Evolutionary conservation across 2,329 filamentous ascomycete genomes (phyloP).

Genomic region (Neopestalotiopsis clavispora): DNA sequence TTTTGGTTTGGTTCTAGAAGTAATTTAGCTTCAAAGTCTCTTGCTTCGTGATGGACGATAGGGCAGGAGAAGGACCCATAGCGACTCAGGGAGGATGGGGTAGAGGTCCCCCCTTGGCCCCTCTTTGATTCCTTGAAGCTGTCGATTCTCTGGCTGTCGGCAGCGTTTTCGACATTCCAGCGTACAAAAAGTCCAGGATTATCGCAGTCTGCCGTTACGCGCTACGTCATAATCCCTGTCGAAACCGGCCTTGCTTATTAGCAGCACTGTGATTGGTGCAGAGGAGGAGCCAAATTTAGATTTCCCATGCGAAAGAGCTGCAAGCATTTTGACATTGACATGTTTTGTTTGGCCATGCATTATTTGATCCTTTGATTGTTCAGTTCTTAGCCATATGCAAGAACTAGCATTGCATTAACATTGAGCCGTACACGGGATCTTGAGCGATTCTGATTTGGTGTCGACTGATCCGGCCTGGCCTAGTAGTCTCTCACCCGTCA

Average conservation of each 20-base stretch:
- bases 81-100: too few relatives aligned
- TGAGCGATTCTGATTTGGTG: too few relatives aligned
- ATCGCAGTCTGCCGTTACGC: not conserved
- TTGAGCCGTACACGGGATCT: too few relatives aligned
- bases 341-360: not conserved
- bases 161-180: not conserved
- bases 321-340: not conserved
- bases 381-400: too few relatives aligned
- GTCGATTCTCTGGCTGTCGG: not conserved
- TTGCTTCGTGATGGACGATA: not conserved
- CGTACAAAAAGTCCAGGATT: not conserved
- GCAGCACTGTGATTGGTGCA: not conserved
- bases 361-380: too few relatives aligned
- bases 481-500: not conserved
- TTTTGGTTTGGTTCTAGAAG: slow-evolving; percentile 1
- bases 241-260: slow-evolving; percentile 1
- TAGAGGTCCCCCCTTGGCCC: not conserved
- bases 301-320: not conserved
- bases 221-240: slow-evolving; percentile 7
- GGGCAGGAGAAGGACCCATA: not conserved
- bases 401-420: too few relatives aligned
- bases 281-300: not conserved
- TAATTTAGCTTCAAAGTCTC: not conserved
- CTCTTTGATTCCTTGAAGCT: not conserved
- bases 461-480: too few relatives aligned